These are phyloP conservation scores for Colletotrichum caudatum DNA, from an alignment of 2,329 filamentous ascomycete species.

Conservation along the genomic window DNA sequence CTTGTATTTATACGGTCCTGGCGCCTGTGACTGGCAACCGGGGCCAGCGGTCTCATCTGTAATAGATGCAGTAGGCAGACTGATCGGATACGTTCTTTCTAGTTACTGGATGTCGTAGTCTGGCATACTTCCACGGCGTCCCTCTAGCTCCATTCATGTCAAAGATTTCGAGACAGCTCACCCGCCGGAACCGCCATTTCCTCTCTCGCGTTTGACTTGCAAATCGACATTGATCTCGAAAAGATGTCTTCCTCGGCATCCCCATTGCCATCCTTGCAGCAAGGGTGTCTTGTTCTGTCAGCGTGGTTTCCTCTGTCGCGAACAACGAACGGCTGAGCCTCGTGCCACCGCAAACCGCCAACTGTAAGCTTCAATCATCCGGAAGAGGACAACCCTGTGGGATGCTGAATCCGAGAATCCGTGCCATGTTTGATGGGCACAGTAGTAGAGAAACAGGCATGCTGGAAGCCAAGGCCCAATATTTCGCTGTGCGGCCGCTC, in stretches of 20 bases:
- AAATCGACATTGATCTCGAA: neutral
- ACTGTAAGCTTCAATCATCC: neutral
- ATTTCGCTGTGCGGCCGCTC: neutral
- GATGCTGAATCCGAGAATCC: neutral
- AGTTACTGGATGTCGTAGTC: neutral
- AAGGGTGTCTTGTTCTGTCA: neutral
- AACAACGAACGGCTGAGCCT: neutral
- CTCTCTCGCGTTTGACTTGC: neutral
- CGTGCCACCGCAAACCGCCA: neutral
- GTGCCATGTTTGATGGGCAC: neutral
- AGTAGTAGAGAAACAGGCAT: neutral
- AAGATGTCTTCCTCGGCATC: neutral
- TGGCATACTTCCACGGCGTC: neutral
- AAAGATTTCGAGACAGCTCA: neutral
- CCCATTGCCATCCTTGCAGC: neutral
- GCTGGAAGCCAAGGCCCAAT: neutral
- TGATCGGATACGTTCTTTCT: neutral
- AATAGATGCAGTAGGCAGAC: neutral
- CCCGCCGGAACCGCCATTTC: neutral
- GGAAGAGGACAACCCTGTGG: neutral
- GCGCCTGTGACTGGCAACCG: neutral
- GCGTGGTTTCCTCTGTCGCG: neutral
- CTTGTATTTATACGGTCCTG: too few relatives aligned
- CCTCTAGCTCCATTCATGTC: neutral
- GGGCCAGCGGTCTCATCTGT: neutral